phyloP scores from a whole-genome alignment of 2,329 filamentous ascomycete genomes.

The Aureobasidium uvarum region DNA sequence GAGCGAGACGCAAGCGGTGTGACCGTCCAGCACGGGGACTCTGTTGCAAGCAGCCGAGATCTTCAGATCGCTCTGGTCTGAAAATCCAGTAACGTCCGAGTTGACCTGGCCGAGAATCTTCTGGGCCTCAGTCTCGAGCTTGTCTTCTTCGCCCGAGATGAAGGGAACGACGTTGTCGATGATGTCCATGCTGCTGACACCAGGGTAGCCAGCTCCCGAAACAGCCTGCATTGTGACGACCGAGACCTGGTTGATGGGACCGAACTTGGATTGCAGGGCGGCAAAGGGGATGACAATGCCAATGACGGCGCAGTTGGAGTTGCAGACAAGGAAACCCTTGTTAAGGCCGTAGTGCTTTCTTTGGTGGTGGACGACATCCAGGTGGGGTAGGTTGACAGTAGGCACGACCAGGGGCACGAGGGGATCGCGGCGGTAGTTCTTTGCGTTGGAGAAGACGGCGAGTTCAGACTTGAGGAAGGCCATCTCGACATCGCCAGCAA shows the following conservation, averaged over 20 bases:
- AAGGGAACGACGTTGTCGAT: constrained; percentile 94
- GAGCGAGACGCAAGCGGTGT: constrained; percentile 90
- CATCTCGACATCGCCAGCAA: constrained; percentile 91
- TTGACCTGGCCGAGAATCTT: constrained; percentile 87
- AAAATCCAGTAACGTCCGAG: constrained; percentile 67
- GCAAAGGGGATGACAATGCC: constrained; percentile 94
- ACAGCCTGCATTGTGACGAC: constrained; percentile 96
- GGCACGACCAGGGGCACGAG: constrained; percentile 91
- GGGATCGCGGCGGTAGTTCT: constrained; percentile 91
- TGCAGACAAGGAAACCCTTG: constrained; percentile 93
- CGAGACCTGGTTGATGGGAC: constrained; percentile 70
- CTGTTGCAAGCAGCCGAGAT: constrained; percentile 89
- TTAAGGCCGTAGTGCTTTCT: constrained; percentile 67
- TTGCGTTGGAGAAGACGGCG: constrained; percentile 94
- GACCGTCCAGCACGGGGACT: constrained; percentile 91
- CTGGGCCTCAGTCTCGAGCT: constrained; percentile 88
- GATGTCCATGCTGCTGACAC: constrained; percentile 91
- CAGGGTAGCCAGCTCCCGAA: constrained; percentile 86
- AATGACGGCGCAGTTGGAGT: constrained; percentile 97
- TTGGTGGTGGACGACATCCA: constrained; percentile 88
- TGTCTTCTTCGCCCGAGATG: constrained; percentile 92
- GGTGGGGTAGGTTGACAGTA: constrained; percentile 86
- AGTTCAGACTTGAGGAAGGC: constrained; percentile 86
- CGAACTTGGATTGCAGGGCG: constrained; percentile 82
- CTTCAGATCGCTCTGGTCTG: constrained; percentile 69